phyloP scores from a whole-genome alignment of 805 yeast genomes.

The Ogataea wickerhamii region DNA sequence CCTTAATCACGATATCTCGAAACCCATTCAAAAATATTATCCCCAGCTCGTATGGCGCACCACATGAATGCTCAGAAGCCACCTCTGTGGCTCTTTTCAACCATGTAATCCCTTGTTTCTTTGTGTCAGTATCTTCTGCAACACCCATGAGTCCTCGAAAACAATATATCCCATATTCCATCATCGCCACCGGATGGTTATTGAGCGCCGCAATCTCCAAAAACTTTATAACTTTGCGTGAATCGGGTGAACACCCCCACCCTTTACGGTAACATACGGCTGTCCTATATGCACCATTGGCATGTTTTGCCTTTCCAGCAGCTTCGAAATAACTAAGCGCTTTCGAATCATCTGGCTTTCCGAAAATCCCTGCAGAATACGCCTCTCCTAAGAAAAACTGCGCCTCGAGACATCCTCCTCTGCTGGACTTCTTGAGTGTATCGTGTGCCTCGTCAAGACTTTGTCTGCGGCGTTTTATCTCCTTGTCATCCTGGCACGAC shows the following conservation, averaged over 20 bases:
- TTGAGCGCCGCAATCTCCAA: slow-evolving; percentile 82
- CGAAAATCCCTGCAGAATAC: slow-evolving; percentile 77
- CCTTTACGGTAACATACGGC: slow-evolving; percentile 94
- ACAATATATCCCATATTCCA: slow-evolving; percentile 82
- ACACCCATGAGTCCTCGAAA: slow-evolving; percentile 85
- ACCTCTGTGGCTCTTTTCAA: slow-evolving; percentile 77
- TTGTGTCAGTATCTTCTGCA: slow-evolving; percentile 59
- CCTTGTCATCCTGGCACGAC: slow-evolving; percentile 17
- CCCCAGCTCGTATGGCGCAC: slow-evolving; percentile 94
- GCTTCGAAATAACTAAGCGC: slow-evolving; percentile 74
- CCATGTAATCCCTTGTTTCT: slow-evolving; percentile 91
- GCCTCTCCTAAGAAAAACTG: slow-evolving; percentile 93
- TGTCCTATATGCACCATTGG: slow-evolving; percentile 87
- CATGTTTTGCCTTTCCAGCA: slow-evolving; percentile 92
- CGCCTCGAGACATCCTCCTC: slow-evolving; percentile 82
- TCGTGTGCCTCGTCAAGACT: slow-evolving; percentile 72
- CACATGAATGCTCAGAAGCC: slow-evolving; percentile 80
- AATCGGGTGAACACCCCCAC: slow-evolving; percentile 84
- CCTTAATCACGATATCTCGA: slow-evolving; percentile 81
- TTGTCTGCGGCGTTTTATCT: slow-evolving; percentile 42
- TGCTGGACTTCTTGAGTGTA: slow-evolving; percentile 53
- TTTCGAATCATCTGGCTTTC: slow-evolving; percentile 72
- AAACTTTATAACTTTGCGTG: slow-evolving; percentile 79
- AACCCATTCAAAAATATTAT: slow-evolving; percentile 81
- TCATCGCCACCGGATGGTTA: slow-evolving; percentile 97